Percentiles rank a stretch among this genome's conserved stretches.
Evolutionary conservation across 768 basidiomycete genomes (phyloP).

Genomic region (Russula olivacea): DNA sequence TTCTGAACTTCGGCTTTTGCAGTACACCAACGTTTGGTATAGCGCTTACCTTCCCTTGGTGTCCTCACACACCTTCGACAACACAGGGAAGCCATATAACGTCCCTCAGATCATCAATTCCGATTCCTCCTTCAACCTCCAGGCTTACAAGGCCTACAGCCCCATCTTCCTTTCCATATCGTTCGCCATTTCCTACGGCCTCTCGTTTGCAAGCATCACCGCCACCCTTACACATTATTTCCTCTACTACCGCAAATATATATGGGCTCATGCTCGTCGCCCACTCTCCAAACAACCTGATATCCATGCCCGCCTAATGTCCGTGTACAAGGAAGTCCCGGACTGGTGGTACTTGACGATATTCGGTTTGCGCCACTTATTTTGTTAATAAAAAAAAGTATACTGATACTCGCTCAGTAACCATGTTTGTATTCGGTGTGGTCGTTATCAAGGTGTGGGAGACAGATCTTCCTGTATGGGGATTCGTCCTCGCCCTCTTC

Average conservation of each 20-base stretch:
- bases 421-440: constrained; percentile 63
- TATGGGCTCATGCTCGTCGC: constrained; percentile 63
- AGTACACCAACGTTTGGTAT: constrained; percentile 32
- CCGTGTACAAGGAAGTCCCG: constrained; percentile 66
- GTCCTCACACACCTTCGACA: constrained; percentile 59
- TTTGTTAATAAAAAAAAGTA: background rate
- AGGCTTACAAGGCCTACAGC: constrained; percentile 50
- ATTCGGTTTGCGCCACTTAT: constrained; percentile 36
- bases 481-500: constrained; percentile 63
- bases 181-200: constrained; percentile 73
- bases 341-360: constrained; percentile 80
- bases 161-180: constrained; percentile 60
- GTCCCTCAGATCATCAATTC: constrained; percentile 49
- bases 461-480: constrained; percentile 66
- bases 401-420: constrained; percentile 31
- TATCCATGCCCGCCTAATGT: constrained; percentile 80
- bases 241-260: constrained; percentile 74
- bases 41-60: constrained; percentile 43
- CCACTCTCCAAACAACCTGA: constrained; percentile 76
- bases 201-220: constrained; percentile 77
- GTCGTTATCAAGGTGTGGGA: constrained; percentile 67
- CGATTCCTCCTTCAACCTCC: constrained; percentile 50
- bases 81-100: constrained; percentile 53
- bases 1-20: background rate
- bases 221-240: constrained; percentile 65